Evolutionary conservation across 2,329 filamentous ascomycete species (phyloP), one percentile per base, ranked within the genome.

Genomic region (Exophiala spinifera): DNA sequence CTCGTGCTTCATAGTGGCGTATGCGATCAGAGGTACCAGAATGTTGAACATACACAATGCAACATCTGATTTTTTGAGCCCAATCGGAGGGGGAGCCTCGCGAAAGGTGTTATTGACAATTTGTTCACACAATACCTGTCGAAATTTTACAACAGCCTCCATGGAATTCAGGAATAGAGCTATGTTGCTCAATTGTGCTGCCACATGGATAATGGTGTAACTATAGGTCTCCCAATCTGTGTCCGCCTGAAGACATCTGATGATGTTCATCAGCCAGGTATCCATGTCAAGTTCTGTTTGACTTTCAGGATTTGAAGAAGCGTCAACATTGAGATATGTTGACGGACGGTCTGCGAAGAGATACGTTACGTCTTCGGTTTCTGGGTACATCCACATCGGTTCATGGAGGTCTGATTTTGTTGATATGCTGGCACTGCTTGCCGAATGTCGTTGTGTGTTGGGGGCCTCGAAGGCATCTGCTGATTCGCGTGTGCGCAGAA

Each of bases 201-300:
- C 88, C 8, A 96, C 75, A 69, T 96, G 89, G 4, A 90, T 88
- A 25, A 99, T 76, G 15, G 92, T 81, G 67, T 92, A 96, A 70
- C 89, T 92, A 75, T 95, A 96, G 1, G 95, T 77, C 67, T 97
- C 91, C 91, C 92, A 97, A 58, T 94, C 86, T 45, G 83, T 82
- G 37, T 86, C 87, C 51, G 84, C 80, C 61, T 87, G 83, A 40
- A 95, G 74, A n/a, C 94, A 74, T n/a, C 79, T 78, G 21, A 89
- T 81, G 34, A 95, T 77, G 10, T 84, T 79, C 59, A 91, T 87
- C n/a, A 95, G 77, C 88, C 90, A 96, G 37, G 79, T 71, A 13
- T 79, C 77, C 44, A 87, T 78, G 50, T 83, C 79, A 50, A 90
- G 72, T 6, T 79, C 71, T 1, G 74, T 70, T 43, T 53, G 31